Conservation (phyloP, 441 rosid genomes). For the Pelargonium australe region DNA sequence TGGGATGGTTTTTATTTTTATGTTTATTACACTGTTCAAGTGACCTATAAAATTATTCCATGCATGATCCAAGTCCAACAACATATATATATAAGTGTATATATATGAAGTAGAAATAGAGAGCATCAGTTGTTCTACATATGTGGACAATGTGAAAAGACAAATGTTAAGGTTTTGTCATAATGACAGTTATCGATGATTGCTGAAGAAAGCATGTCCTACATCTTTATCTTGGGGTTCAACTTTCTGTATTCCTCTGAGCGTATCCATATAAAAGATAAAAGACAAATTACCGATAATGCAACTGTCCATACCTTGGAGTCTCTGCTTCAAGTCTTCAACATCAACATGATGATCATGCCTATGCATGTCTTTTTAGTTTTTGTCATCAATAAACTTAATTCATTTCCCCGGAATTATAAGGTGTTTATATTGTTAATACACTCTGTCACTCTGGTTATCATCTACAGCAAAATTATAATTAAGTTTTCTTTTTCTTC, state of each 20-base stretch:
- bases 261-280: slow-evolving; percentile 1
- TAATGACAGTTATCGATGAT: slow-evolving; percentile 47
- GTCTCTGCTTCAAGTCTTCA: too few species aligned
- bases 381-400: background rate
- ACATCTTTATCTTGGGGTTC: slow-evolving; percentile 38
- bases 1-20: background rate
- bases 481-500: too few species aligned
- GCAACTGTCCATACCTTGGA: background rate
- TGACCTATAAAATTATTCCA: background rate
- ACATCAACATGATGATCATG: background rate
- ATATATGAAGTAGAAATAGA: slow-evolving; percentile 9
- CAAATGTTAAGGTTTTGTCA: slow-evolving; percentile 96
- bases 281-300: slow-evolving; percentile 2
- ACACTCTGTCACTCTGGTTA: too few species aligned
- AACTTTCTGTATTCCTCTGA: slow-evolving; percentile 24
- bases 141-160: slow-evolving; percentile 81
- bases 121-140: slow-evolving; percentile 25
- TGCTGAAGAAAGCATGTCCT: slow-evolving; percentile 43
- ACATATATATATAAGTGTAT: too few species aligned
- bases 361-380: background rate
- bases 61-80: slow-evolving; percentile 12
- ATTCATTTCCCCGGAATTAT: too few species aligned
- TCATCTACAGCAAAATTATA: too few species aligned
- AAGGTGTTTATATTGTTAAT: too few species aligned
- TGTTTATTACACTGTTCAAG: background rate